Evolutionary conservation across 768 basidiomycete species (phyloP).

Genomic region (Amanita polypyramis): DNA sequence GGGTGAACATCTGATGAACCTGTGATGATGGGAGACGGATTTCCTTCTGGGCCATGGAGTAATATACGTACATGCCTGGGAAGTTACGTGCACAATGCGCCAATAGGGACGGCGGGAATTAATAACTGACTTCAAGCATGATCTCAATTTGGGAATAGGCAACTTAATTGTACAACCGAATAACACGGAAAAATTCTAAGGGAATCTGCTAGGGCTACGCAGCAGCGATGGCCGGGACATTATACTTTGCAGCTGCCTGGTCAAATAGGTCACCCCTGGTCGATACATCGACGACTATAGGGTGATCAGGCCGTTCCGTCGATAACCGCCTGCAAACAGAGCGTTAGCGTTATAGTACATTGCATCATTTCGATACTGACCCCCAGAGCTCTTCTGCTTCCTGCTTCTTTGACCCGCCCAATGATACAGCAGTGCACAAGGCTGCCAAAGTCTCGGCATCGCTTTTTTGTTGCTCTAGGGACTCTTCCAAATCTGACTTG

Average conservation of each 20-base stretch:
- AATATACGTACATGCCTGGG: not conserved
- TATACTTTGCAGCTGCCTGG: constrained; percentile 42
- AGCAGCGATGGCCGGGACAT: constrained; percentile 34
- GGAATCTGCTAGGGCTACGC: too few relatives aligned
- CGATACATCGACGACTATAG: constrained; percentile 53
- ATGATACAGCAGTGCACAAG: constrained; percentile 49
- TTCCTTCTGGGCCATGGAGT: too few relatives aligned
- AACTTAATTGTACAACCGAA: too few relatives aligned
- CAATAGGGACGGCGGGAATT: not conserved
- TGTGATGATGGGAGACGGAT: not conserved
- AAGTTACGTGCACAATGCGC: not conserved
- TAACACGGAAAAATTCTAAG: too few relatives aligned
- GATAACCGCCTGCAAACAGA: constrained; percentile 24
- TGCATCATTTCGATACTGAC: constrained; percentile 32
- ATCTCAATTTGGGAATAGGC: too few relatives aligned
- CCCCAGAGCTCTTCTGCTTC: constrained; percentile 62
- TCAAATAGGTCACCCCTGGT: constrained; percentile 60
- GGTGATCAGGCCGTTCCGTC: constrained; percentile 53
- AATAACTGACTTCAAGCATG: too few relatives aligned
- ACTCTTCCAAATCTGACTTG: constrained; percentile 74
- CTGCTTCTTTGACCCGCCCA: constrained; percentile 43
- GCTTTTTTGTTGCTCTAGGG: constrained; percentile 44
- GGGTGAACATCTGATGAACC: not conserved
- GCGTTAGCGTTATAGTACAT: constrained; percentile 5
- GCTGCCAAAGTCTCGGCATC: constrained; percentile 65